phyloP scores from a whole-genome alignment of 768 basidiomycete genomes.

The Tremella yokohamensis region DNA sequence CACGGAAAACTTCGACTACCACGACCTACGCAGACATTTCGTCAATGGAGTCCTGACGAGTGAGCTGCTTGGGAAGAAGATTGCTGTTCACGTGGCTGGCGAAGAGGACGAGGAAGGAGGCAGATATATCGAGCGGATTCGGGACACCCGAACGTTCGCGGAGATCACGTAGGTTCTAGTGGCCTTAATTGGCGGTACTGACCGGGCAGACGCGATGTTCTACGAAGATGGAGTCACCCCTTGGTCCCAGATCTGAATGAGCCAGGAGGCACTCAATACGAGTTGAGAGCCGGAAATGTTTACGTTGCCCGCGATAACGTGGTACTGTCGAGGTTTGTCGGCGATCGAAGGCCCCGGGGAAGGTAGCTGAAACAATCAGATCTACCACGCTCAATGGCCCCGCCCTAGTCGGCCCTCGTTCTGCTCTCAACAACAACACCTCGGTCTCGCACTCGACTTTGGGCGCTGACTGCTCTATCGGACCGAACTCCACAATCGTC shows the following conservation, averaged over 20 bases:
- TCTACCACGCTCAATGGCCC: constrained; percentile 58
- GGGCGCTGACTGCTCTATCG: constrained; percentile 70
- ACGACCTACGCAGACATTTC: constrained; percentile 85
- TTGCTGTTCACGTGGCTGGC: constrained; percentile 81
- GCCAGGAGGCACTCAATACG: constrained; percentile 73
- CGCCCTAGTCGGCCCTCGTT: constrained; percentile 71
- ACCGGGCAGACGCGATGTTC: constrained; percentile 66
- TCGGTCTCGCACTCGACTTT: constrained; percentile 71
- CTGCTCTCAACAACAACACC: constrained; percentile 65
- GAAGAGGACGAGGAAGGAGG: constrained; percentile 51
- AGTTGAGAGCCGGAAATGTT: constrained; percentile 80
- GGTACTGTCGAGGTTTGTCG: constrained; percentile 69
- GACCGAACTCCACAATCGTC: constrained; percentile 64
- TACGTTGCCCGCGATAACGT: constrained; percentile 82
- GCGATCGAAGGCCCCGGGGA: background rate
- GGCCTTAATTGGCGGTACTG: constrained; percentile 14
- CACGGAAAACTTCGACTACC: constrained; percentile 98
- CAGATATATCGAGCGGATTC: constrained; percentile 87
- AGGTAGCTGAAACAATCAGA: constrained; percentile 12
- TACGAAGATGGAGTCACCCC: constrained; percentile 92
- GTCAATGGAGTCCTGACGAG: constrained; percentile 91
- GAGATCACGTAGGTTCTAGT: constrained; percentile 59
- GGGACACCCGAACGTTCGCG: constrained; percentile 87
- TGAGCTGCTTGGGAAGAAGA: constrained; percentile 89
- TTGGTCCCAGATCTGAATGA: constrained; percentile 91